A percentile compares a stretch with the other conserved stretches of the same genome.
Evolutionary conservation across 768 basidiomycete species (phyloP).

Genomic region (Xerocomellus amylosporus): DNA sequence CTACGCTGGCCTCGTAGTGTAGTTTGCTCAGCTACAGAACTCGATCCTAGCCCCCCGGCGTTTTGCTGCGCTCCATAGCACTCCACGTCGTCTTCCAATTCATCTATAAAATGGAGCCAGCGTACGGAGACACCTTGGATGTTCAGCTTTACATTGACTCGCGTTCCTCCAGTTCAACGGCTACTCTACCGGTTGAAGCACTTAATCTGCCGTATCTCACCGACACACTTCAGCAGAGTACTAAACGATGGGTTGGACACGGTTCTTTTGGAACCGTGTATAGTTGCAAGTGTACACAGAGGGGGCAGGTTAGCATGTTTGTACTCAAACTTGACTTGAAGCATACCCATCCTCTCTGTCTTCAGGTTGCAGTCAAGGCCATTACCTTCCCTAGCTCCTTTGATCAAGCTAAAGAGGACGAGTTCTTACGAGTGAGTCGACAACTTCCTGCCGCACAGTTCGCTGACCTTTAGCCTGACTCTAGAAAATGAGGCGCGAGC

Average conservation of each 20-base stretch:
- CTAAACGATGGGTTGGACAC: neutral
- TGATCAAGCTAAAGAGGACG: no score
- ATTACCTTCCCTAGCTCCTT: neutral
- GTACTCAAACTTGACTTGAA: no score
- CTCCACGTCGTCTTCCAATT: neutral
- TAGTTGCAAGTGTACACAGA: neutral
- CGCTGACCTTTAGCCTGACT: neutral
- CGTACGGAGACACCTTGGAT: neutral
- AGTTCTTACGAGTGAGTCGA: neutral
- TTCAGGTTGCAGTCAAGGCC: constrained; percentile 8
- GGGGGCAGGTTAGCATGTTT: neutral
- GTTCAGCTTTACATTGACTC: neutral
- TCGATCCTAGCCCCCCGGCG: neutral
- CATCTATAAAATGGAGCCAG: neutral
- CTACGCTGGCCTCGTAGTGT: no score
- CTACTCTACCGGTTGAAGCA: neutral
- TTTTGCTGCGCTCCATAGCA: neutral
- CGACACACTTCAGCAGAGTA: neutral
- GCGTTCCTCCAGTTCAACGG: neutral
- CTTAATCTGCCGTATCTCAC: neutral
- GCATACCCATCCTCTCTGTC: neutral
- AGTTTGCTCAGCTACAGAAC: no score
- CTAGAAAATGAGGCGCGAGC: constrained; percentile 6
- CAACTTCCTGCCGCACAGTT: neutral
- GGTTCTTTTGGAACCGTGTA: constrained; percentile 1